Percentiles rank a stretch among this genome's conserved stretches.
phyloP scores from a whole-genome alignment of 1,284 basidiomycete species.

The Lentinus polychrous region DNA sequence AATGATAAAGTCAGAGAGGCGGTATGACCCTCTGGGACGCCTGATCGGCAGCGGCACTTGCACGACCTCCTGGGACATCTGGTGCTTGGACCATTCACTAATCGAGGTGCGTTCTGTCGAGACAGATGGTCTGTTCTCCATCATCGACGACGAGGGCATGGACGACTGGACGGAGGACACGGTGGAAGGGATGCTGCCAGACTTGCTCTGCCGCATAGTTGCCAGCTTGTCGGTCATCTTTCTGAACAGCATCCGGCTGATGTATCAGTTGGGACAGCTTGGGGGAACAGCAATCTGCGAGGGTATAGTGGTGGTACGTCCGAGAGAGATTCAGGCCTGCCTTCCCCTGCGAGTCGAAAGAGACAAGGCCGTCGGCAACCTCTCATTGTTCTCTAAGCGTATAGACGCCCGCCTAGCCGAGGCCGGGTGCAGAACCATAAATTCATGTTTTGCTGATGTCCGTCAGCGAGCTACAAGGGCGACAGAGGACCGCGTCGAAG shows the following conservation, averaged over 20 bases:
- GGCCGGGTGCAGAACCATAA: too few species aligned
- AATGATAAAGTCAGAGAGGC: conserved; percentile 67
- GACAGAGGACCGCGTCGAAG: too few species aligned
- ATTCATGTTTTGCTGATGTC: too few species aligned
- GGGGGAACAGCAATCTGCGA: too few species aligned
- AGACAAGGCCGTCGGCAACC: too few species aligned
- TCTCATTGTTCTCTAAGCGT: too few species aligned
- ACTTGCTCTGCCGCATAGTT: neutral
- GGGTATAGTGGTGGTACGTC: too few species aligned
- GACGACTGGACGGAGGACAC: neutral
- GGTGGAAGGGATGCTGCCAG: neutral
- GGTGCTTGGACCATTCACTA: conserved; percentile 1
- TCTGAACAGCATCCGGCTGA: conserved; percentile 6
- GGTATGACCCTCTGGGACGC: conserved; percentile 61
- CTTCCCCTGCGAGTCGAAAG: too few species aligned
- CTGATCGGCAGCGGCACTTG: conserved; percentile 17
- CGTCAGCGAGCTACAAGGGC: too few species aligned
- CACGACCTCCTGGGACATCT: conserved; percentile 2
- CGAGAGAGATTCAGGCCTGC: too few species aligned
- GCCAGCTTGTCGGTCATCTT: conserved; percentile 6
- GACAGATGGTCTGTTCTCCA: conserved; percentile 1
- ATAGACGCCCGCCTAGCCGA: too few species aligned
- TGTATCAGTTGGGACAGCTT: too few species aligned
- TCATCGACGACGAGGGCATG: neutral
- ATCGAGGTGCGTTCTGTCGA: conserved; percentile 7